phyloP scores from a whole-genome alignment of 2,329 filamentous ascomycete genomes.

The Waltergamsia citrina region DNA sequence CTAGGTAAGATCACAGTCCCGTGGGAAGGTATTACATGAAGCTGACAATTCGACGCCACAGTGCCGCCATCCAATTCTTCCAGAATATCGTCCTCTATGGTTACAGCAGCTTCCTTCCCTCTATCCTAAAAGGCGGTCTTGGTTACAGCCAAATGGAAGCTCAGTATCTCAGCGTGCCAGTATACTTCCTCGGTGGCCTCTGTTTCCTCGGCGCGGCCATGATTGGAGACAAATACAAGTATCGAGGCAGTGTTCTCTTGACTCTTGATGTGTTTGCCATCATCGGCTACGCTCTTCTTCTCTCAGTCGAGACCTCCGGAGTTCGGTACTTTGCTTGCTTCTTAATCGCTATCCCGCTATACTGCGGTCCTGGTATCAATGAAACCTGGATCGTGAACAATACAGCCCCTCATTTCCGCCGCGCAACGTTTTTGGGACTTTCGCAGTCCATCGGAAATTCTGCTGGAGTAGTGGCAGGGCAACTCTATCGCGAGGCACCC shows the following conservation, averaged over 20 bases:
- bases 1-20: too few species aligned
- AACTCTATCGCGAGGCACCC: conserved; percentile 21
- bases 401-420: conserved; percentile 31
- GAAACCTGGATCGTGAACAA: conserved; percentile 36
- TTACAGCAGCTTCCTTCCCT: conserved; percentile 49
- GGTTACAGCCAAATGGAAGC: conserved; percentile 40
- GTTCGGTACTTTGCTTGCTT: conserved; percentile 41
- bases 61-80: conserved; percentile 37
- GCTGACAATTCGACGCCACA: too few species aligned
- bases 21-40: too few species aligned
- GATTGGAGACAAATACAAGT: background rate
- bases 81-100: conserved; percentile 43
- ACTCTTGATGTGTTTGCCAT: conserved; percentile 18
- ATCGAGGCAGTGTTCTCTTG: background rate
- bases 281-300: conserved; percentile 34
- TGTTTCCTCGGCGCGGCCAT: conserved; percentile 24
- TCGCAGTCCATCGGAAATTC: conserved; percentile 35
- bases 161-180: conserved; percentile 45
- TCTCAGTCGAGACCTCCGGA: conserved; percentile 35
- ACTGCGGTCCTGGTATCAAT: conserved; percentile 36
- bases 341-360: conserved; percentile 35
- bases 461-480: conserved; percentile 31
- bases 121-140: conserved; percentile 38
- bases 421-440: conserved; percentile 34
- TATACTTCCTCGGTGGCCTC: conserved; percentile 40